phyloP scores from a whole-genome alignment of 2,329 filamentous ascomycete genomes.

The Aspergillus bombycis region DNA sequence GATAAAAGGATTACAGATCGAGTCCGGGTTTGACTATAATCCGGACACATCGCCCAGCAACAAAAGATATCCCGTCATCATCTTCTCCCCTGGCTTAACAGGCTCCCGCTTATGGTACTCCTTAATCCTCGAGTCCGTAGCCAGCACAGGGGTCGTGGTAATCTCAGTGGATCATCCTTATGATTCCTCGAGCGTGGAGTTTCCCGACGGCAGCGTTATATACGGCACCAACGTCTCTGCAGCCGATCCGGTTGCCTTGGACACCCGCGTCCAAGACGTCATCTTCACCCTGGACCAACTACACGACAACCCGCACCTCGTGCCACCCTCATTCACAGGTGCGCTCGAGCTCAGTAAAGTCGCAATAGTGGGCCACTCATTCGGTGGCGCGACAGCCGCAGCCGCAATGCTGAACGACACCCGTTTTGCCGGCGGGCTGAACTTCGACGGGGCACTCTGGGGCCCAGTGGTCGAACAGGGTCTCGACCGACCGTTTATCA shows the following conservation, averaged over 20 bases:
- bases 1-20: neutral
- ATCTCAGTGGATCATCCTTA: constrained; percentile 25
- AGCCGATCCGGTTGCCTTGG: constrained; percentile 2
- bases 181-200: constrained; percentile 25
- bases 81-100: neutral
- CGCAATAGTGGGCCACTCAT: constrained; percentile 39
- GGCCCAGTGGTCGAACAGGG: constrained; percentile 14
- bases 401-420: constrained; percentile 25
- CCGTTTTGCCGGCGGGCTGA: constrained; percentile 32
- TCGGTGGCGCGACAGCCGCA: constrained; percentile 39
- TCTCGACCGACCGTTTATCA: neutral
- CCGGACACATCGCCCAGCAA: neutral
- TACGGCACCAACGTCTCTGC: neutral
- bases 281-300: constrained; percentile 7
- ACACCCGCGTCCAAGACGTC: constrained; percentile 7
- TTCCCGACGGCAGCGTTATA: constrained; percentile 21
- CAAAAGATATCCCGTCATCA: neutral
- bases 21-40: neutral
- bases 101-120: neutral
- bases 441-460: constrained; percentile 40
- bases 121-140: neutral
- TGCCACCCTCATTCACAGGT: constrained; percentile 3
- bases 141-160: neutral
- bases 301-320: neutral
- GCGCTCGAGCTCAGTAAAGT: constrained; percentile 7